Base-by-base conservation (phyloP, 345 rosid species). In the Mallotus nudiflorus region DNA sequence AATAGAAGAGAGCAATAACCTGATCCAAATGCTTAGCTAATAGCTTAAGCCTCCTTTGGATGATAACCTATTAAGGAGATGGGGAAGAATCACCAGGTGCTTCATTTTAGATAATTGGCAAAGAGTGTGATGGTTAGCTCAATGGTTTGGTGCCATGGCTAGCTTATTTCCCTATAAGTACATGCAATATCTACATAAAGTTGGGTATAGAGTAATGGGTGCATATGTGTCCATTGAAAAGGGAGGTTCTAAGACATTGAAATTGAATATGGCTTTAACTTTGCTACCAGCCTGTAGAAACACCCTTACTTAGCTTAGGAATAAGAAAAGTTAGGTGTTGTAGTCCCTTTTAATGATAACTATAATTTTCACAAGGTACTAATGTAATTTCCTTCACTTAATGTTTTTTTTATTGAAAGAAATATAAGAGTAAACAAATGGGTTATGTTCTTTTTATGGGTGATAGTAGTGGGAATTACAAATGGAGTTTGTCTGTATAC, bases 271-370 rank as follows among this genome's bases (percentile, higher is more conserved):
- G 97, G 97, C 97, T 66, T 68, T 91, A 62, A 85, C 88, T 75
- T 71, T 91, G 19, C 71, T 91, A 5, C 93, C 97, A 7, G 93
- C 87, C 63, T 91, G 93, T 49, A 78, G 93, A 60, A 88, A 91
- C 81, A 88, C 97, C 25, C 75, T 91, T 77, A 91, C 97, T 48
- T 88, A 91, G 93, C 87, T 91, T 49, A 82, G 97, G 82, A 87
- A 85, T 71, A 87, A 84, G 72, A 85, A 92, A 84, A 76, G 74
- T 64, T 88, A 60, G 87, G 92, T n/a, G 65, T n/a, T 54, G 87
- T 45, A 37, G 89, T 91, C 68, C 97, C 97, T 22, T 91, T 91
- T 66, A 90, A 91, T 69, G 97, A 91, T 82, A 85, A 85, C 68
- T 84, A 88, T 68, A 91, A 91, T 83, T 91, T 91, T 81, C 97